Percentiles rank a stretch among this genome's conserved stretches.
Conservation (phyloP, 441 rosid species). For the Croton setiger region DNA sequence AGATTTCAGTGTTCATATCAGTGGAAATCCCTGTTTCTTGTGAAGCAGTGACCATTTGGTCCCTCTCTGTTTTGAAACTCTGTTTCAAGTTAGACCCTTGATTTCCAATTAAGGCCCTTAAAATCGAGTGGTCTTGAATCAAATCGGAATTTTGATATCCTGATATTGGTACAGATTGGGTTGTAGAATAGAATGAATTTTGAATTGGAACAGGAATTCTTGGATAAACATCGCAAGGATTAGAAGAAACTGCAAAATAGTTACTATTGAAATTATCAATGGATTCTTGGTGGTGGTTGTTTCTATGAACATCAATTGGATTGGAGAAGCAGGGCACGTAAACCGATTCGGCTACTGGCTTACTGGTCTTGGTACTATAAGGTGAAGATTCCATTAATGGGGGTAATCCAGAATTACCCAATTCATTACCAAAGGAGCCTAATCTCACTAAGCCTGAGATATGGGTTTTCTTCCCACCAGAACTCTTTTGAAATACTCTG, state of each 20-base stretch:
- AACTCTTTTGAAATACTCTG: slow-evolving; percentile 76
- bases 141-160: slow-evolving; percentile 30
- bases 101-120: slow-evolving; percentile 47
- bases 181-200: slow-evolving; percentile 31
- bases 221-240: slow-evolving; percentile 23
- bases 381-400: slow-evolving; percentile 64
- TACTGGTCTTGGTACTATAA: slow-evolving; percentile 30
- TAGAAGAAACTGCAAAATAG: slow-evolving; percentile 23
- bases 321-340: slow-evolving; percentile 99
- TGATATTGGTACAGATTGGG: slow-evolving; percentile 27
- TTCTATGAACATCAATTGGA: slow-evolving; percentile 35
- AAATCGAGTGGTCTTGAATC: slow-evolving; percentile 42
- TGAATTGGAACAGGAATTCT: slow-evolving; percentile 32
- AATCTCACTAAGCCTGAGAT: slow-evolving; percentile 45
- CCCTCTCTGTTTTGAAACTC: slow-evolving; percentile 43
- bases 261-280: slow-evolving; percentile 33
- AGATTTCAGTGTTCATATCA: slow-evolving; percentile 42
- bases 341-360: slow-evolving; percentile 32
- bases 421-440: slow-evolving; percentile 42
- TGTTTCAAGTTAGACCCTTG: slow-evolving; percentile 35
- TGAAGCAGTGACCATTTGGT: slow-evolving; percentile 33
- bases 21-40: slow-evolving; percentile 46
- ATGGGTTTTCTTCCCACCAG: slow-evolving; percentile 66
- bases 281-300: slow-evolving; percentile 16
- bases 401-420: slow-evolving; percentile 45